Evolutionary conservation across 306 rosid genomes (phyloP).

Genomic region (Quercus rubra): DNA sequence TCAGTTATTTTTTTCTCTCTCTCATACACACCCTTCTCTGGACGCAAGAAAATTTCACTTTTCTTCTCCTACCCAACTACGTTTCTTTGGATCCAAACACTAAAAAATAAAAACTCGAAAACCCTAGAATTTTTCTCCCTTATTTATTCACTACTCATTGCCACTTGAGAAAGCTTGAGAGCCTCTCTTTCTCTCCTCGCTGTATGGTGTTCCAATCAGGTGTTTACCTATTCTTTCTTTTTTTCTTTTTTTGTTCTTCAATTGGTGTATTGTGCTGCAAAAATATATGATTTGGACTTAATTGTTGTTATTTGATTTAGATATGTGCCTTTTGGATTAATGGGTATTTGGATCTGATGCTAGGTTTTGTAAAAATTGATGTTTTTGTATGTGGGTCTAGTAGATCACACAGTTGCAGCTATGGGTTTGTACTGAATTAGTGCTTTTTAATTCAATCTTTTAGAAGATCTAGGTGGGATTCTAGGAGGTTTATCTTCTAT

Average conservation of each 20-base stretch:
- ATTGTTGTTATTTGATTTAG: background rate
- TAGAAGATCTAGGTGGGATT: constrained; percentile 11
- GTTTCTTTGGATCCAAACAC: constrained; percentile 28
- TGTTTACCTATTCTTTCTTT: background rate
- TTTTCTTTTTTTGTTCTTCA: background rate
- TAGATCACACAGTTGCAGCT: constrained; percentile 8
- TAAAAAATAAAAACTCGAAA: background rate
- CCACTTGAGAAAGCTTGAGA: background rate
- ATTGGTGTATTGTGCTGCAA: background rate
- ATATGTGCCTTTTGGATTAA: constrained; percentile 1
- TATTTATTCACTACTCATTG: background rate
- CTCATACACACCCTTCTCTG: background rate
- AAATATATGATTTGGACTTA: background rate
- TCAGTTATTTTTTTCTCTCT: constrained; percentile 8
- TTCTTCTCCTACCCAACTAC: constrained; percentile 22
- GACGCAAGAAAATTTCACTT: background rate
- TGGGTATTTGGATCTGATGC: constrained; percentile 24
- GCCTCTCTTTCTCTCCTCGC: constrained; percentile 7
- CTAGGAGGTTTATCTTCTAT: background rate
- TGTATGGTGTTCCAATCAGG: constrained; percentile 22
- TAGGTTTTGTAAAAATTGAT: background rate
- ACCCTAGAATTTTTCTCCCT: constrained; percentile 5
- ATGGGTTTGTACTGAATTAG: constrained; percentile 4
- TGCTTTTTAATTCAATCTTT: background rate
- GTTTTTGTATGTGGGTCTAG: background rate